phyloP scores from a whole-genome alignment of 2,329 filamentous ascomycete species.

The Aureobasidium melanogenum region DNA sequence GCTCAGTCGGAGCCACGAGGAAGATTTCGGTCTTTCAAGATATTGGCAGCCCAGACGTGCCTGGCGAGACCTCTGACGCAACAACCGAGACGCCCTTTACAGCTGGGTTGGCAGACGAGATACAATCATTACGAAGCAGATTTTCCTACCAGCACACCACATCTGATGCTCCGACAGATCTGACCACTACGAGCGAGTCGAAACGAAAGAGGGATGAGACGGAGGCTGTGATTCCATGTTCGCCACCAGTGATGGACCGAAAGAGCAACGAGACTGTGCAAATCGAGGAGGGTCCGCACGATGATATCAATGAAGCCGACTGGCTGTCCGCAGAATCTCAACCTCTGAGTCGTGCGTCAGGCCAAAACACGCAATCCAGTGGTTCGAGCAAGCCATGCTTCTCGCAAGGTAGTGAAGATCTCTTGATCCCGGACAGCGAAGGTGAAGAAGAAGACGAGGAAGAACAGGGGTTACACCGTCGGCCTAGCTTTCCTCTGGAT shows the following conservation, averaged over 20 bases:
- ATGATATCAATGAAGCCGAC: slow-evolving; percentile 18
- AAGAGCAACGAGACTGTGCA: not conserved
- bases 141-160: slow-evolving; percentile 18
- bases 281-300: slow-evolving; percentile 5
- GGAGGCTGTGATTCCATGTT: not conserved
- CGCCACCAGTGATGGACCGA: not conserved
- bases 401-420: slow-evolving; percentile 37
- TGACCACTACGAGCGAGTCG: not conserved
- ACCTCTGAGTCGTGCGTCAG: slow-evolving; percentile 17
- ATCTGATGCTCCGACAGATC: slow-evolving; percentile 13
- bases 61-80: slow-evolving; percentile 17
- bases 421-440: slow-evolving; percentile 38
- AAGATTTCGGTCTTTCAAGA: slow-evolving; percentile 14
- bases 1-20: slow-evolving; percentile 8
- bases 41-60: slow-evolving; percentile 12
- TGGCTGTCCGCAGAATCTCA: slow-evolving; percentile 20
- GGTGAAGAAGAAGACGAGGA: slow-evolving; percentile 24
- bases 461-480: slow-evolving; percentile 16
- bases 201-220: not conserved
- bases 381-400: not conserved
- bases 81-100: slow-evolving; percentile 12
- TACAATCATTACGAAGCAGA: slow-evolving; percentile 21
- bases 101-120: slow-evolving; percentile 16
- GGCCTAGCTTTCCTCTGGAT: slow-evolving; percentile 27
- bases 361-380: slow-evolving; percentile 3